Percentiles rank a stretch among this genome's conserved stretches.
phyloP scores from a whole-genome alignment of 106 monocot genomes.

The Allium cepa region DNA sequence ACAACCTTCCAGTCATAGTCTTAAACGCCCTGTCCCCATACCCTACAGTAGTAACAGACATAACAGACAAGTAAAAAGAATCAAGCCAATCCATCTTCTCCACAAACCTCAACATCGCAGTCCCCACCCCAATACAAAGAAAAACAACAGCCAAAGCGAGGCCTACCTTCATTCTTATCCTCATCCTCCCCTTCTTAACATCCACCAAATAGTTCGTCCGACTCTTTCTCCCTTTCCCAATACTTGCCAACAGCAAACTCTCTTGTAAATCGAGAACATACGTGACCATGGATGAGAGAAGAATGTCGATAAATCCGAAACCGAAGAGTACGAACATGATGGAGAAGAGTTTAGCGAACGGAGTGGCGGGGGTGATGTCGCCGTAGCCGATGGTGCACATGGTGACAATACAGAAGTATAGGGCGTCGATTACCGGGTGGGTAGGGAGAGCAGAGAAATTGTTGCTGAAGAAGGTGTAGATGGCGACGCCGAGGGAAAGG shows the following conservation, averaged over 20 bases:
- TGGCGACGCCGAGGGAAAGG: slow-evolving; percentile 58
- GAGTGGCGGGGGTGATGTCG: slow-evolving; percentile 78
- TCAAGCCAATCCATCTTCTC: slow-evolving; percentile 68
- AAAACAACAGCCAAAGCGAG: slow-evolving; percentile 60
- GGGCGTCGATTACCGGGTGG: slow-evolving; percentile 71
- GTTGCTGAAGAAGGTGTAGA: slow-evolving; percentile 38
- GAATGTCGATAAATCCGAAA: slow-evolving; percentile 85
- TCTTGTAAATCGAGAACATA: slow-evolving; percentile 84
- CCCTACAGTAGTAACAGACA: slow-evolving; percentile 94
- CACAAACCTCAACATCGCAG: slow-evolving; percentile 34
- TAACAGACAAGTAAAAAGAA: slow-evolving; percentile 76
- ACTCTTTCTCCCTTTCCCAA: slow-evolving; percentile 1
- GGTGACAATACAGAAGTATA: slow-evolving; percentile 93
- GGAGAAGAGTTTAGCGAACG: slow-evolving; percentile 71
- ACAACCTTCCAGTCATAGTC: slow-evolving; percentile 63
- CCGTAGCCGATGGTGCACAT: slow-evolving; percentile 97
- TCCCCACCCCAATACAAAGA: slow-evolving; percentile 58
- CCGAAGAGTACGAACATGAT: slow-evolving; percentile 76
- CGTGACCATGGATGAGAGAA: slow-evolving; percentile 74
- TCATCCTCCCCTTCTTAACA: slow-evolving; percentile 82
- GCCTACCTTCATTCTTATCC: slow-evolving; percentile 71
- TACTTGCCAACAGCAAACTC: slow-evolving; percentile 42
- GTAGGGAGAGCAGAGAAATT: slow-evolving; percentile 42
- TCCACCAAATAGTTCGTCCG: slow-evolving; percentile 47
- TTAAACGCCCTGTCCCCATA: slow-evolving; percentile 79